Evolutionary conservation across 2,329 filamentous ascomycete species (phyloP).

Genomic region (Exophiala bonariae): DNA sequence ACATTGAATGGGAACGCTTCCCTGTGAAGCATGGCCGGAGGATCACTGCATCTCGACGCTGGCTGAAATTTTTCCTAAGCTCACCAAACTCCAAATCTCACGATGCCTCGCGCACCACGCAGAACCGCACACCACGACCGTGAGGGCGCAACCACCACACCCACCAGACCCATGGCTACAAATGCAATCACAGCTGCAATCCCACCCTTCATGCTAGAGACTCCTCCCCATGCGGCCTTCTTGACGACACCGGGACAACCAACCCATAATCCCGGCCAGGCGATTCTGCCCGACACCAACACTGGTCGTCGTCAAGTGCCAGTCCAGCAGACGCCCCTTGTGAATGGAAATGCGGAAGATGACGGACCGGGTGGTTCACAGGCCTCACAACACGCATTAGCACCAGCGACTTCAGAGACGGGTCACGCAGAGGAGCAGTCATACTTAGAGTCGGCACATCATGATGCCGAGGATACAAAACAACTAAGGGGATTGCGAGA

Average conservation of each 20-base stretch:
- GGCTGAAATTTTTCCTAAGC: neutral
- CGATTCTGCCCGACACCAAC: conserved; percentile 22
- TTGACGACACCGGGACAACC: conserved; percentile 26
- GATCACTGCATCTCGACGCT: neutral
- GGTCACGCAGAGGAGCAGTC: conserved; percentile 24
- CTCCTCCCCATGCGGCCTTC: conserved; percentile 30
- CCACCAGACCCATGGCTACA: conserved; percentile 20
- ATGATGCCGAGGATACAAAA: conserved; percentile 25
- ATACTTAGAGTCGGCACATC: conserved; percentile 23
- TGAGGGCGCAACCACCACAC: conserved; percentile 23
- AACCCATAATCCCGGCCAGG: conserved; percentile 21
- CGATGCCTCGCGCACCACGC: conserved; percentile 28
- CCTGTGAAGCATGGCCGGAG: too few relatives aligned
- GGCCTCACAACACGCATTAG: conserved; percentile 18
- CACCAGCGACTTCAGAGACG: conserved; percentile 17
- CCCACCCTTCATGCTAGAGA: conserved; percentile 31
- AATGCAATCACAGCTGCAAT: conserved; percentile 31
- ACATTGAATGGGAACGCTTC: too few relatives aligned
- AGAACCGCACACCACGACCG: conserved; percentile 19
- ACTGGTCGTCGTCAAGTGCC: conserved; percentile 17
- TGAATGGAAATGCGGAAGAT: conserved; percentile 11
- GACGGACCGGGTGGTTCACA: conserved; percentile 16
- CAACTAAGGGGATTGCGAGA: conserved; percentile 50
- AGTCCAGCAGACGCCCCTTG: conserved; percentile 19
- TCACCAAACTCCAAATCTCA: neutral